Evolutionary conservation across 179 eudicot genomes (phyloP), one percentile per base, ranked within the genome.

Genomic region (Nepenthes alata): DNA sequence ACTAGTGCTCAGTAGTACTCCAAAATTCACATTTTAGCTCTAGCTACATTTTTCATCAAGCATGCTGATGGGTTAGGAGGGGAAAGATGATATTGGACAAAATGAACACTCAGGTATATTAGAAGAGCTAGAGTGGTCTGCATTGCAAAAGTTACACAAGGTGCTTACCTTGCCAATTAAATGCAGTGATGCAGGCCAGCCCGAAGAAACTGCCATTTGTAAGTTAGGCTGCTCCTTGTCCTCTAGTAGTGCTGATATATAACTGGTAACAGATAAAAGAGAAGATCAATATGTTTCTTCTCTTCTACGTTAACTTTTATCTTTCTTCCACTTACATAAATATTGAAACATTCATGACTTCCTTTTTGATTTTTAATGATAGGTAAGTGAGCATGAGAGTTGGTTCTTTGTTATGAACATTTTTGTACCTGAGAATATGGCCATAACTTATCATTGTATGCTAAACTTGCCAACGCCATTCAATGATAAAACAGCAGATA

Each of bases 171-270:
- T 93, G 77, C 98, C 98, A 70, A 93, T 93, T 57, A 93, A 76
- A 81, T 93, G 97, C 56, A 93, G 72, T 39, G 98, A 89, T 37
- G 95, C 90, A 70, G 98, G 97, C 98, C 98, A 89, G 50, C 90
- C 94, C 47, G 87, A 86, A 47, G 82, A 81, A 77, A 87, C 66
- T 59, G 97, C 90, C 49, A 68, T 72, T 72, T 78, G 83, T 71
- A 93, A 80, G 79, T 70, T 74, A 65, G 78, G 74, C n/a, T 77
- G 78, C 56, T 79, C 75, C 58, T 80, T 62, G 55, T 79, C 81
- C 55, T 87, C 94, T 65, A 70, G 70, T 47, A 85, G 83, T 53
- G 98, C 95, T 71, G 98, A 89, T 72, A 93, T 65, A 74, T 93
- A 93, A 64, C 98, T 93, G 89, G 67, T 74, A 15, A 66, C 45